A percentile compares a stretch with the other conserved stretches of the same genome.
Evolutionary conservation across 495 filamentous ascomycete species (phyloP).

Genomic region (Zalerion maritima): DNA sequence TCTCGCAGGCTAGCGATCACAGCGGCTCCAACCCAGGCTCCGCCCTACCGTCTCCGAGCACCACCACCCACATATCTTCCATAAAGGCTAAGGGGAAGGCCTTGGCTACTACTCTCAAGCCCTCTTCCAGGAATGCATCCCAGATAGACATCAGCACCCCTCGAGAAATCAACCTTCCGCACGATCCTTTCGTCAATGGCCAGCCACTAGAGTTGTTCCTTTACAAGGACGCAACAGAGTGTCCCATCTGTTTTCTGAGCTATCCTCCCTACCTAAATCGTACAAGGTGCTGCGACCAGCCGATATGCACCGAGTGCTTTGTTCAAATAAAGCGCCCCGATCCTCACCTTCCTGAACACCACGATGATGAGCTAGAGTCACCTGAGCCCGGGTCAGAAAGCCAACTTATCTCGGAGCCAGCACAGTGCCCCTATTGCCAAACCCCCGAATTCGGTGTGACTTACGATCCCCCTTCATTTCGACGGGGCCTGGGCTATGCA

Average conservation of each 20-base stretch:
- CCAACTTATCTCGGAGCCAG: conserved; percentile 76
- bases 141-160: conserved; percentile 51
- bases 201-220: conserved; percentile 81
- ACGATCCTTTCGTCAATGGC: conserved; percentile 81
- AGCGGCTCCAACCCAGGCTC: conserved; percentile 32
- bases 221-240: conserved; percentile 82
- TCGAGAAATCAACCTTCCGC: conserved; percentile 64
- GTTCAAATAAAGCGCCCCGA: conserved; percentile 97
- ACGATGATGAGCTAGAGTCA: conserved; percentile 39
- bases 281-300: conserved; percentile 89
- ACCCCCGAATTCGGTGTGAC: conserved; percentile 91
- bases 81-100: conserved; percentile 70
- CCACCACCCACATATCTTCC: conserved; percentile 35
- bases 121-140: conserved; percentile 48
- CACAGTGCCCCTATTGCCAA: conserved; percentile 91
- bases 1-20: conserved; percentile 59
- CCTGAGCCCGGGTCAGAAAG: conserved; percentile 33
- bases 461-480: conserved; percentile 78
- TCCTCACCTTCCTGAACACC: conserved; percentile 86
- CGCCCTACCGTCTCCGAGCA: conserved; percentile 43
- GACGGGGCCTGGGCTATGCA: conserved; percentile 64
- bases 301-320: conserved; percentile 97
- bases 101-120: conserved; percentile 60
- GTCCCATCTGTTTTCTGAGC: conserved; percentile 91
- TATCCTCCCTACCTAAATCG: conserved; percentile 95